Conservation (phyloP, 1,139 yeast genomes). For the Scheffersomyces stambukii region DNA sequence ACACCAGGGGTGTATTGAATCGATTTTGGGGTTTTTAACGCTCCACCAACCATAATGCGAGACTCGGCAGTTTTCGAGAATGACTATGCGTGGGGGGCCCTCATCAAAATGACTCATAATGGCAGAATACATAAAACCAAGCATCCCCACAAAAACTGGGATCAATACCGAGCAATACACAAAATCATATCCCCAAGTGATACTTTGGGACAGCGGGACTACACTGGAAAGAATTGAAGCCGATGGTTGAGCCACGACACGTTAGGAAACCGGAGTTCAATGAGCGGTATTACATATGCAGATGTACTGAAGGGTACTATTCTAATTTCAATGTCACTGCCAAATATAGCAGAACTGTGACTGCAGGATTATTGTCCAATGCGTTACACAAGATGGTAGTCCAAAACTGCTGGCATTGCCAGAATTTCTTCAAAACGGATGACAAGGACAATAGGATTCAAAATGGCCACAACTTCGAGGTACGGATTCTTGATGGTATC, state of each 20-base stretch:
- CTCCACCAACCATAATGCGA: no score
- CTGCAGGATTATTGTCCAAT: slow-evolving; percentile 17
- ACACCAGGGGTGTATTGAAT: no score
- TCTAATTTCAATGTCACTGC: slow-evolving; percentile 28
- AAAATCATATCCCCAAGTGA: no score
- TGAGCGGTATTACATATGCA: slow-evolving; percentile 25
- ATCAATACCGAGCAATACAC: not conserved
- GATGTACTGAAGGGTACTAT: slow-evolving; percentile 20
- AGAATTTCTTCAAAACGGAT: slow-evolving; percentile 15
- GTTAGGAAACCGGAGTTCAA: slow-evolving; percentile 12
- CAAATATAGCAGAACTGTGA: slow-evolving; percentile 17
- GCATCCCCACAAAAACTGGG: no score
- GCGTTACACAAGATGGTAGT: slow-evolving; percentile 21
- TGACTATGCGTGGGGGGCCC: no score
- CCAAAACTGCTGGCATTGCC: slow-evolving; percentile 19
- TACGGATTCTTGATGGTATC: slow-evolving; percentile 17
- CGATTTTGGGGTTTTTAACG: no score
- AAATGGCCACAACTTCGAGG: slow-evolving; percentile 14
- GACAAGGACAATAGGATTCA: slow-evolving; percentile 8
- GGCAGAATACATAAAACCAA: not conserved
- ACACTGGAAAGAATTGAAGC: no score
- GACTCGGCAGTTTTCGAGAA: no score
- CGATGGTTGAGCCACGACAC: slow-evolving; percentile 10
- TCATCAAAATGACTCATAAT: not conserved
- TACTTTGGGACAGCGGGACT: no score